A percentile compares a stretch with the other conserved stretches of the same genome.
Conservation (phyloP, 352 stramenopile genomes). For the Globisporangium nunn region DNA sequence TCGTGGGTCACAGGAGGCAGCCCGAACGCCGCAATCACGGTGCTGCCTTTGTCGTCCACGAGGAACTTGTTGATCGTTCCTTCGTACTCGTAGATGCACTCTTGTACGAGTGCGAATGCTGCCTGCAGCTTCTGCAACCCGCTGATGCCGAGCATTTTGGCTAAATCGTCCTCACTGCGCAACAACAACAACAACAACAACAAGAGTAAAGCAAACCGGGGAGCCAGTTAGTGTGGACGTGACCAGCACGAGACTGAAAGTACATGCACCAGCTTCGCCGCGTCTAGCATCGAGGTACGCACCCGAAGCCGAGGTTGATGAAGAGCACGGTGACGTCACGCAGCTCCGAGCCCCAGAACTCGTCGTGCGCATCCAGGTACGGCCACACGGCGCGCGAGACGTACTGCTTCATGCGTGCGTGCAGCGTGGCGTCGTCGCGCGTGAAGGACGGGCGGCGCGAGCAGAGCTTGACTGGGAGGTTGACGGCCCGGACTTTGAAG, state of each 20-base stretch:
- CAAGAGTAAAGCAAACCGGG: background rate
- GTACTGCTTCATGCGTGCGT: conserved; percentile 87
- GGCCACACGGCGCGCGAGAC: conserved; percentile 89
- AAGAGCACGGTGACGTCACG: conserved; percentile 90
- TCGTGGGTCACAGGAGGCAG: conserved; percentile 89
- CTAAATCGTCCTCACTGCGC: conserved; percentile 62
- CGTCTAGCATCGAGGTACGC: conserved; percentile 8
- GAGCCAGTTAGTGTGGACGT: too few species aligned
- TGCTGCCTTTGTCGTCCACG: conserved; percentile 93
- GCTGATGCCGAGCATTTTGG: conserved; percentile 62
- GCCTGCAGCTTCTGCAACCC: conserved; percentile 70
- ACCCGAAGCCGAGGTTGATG: conserved; percentile 91
- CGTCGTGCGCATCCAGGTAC: conserved; percentile 87
- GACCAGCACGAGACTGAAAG: background rate
- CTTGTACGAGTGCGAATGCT: conserved; percentile 81
- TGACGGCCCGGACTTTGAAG: conserved; percentile 55
- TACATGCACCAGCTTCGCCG: too few species aligned
- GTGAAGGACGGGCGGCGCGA: conserved; percentile 67
- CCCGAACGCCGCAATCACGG: conserved; percentile 91
- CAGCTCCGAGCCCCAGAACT: conserved; percentile 91
- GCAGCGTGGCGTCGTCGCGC: conserved; percentile 71
- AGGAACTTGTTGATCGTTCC: conserved; percentile 95
- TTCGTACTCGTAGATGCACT: conserved; percentile 92
- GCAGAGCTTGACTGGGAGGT: conserved; percentile 53
- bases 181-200: conserved; percentile 3